Base-by-base conservation (phyloP, 352 stramenopile genomes). In the Phytophthora quininea region DNA sequence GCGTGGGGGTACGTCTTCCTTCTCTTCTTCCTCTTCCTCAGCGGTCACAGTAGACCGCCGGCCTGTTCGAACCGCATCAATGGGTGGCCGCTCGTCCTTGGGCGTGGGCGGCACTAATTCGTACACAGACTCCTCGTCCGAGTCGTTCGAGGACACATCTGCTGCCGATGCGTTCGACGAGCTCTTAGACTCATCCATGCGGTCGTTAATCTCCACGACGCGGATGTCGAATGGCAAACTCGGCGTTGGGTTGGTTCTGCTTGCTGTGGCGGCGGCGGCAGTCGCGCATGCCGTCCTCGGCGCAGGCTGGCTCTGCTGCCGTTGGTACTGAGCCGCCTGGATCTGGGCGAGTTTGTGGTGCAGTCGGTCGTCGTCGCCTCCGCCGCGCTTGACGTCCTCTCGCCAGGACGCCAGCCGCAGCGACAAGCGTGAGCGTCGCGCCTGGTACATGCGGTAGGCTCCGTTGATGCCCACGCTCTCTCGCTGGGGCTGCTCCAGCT, bases 351-450 rank as follows among this genome's bases (percentile, higher is more conserved):
- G 67, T 57, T 91, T 89, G 64, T 80, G 65, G 58, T 80, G 71
- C 45, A 87, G 50, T 12, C 71, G 62, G 33, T 88, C 77, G 40
- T 80, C 59, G 24, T 79, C 58, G 4, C 65, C 58, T 40, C 62
- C 51, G 54, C 79, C 64, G 30, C 58, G 70, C 54, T 84, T 82
- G 33, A 90, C 65, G 63, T 92, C 83, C 45, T 92, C 79, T n/a
- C 82, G 79, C 83, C 83, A 92, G 1, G 77, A 79, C 5, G 73
- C 77, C 12, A 92, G 63, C 3, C 76, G 79, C 54, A 92, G 59
- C 40, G 83, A 78, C 43, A 86, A 67, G 15, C 79, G 69, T 31
- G 76, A 79, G 42, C 72, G 76, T 4, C 79, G 68, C 40, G 76
- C 68, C 62, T 88, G 79, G 60, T 85, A 85, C 65, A 80, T 74